Evolutionary conservation across 2,329 filamentous ascomycete species (phyloP).

Genomic region (Cladosporium sp.): DNA sequence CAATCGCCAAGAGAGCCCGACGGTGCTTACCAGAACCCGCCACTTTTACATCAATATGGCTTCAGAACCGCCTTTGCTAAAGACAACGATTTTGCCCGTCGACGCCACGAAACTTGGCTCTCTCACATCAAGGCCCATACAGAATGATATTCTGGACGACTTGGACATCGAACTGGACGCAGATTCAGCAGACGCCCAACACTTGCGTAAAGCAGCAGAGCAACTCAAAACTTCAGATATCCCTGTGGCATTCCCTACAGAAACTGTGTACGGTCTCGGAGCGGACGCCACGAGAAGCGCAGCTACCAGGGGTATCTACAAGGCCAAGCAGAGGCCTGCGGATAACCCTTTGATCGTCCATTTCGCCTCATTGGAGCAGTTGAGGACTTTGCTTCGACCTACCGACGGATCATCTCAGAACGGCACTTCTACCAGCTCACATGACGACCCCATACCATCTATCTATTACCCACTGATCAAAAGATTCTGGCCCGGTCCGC

Average conservation of each 20-base stretch:
- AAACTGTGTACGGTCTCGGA: slow-evolving; percentile 96
- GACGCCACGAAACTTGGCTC: slow-evolving; percentile 39
- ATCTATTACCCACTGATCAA: slow-evolving; percentile 77
- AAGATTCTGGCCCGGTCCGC: slow-evolving; percentile 88
- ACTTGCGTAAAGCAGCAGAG: slow-evolving; percentile 62
- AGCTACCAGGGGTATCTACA: slow-evolving; percentile 88
- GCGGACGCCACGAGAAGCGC: slow-evolving; percentile 84
- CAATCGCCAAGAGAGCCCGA: neutral
- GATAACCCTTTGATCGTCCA: slow-evolving; percentile 97
- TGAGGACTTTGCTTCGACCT: slow-evolving; percentile 58
- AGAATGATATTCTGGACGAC: slow-evolving; percentile 33
- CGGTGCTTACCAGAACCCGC: neutral
- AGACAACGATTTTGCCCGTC: slow-evolving; percentile 38
- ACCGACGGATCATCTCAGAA: slow-evolving; percentile 5
- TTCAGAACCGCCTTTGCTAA: slow-evolving; percentile 8
- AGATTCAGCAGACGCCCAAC: slow-evolving; percentile 42
- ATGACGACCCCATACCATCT: slow-evolving; percentile 55
- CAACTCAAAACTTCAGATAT: slow-evolving; percentile 61
- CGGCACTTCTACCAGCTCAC: slow-evolving; percentile 15
- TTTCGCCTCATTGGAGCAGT: slow-evolving; percentile 74
- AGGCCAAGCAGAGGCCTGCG: slow-evolving; percentile 81
- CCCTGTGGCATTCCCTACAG: slow-evolving; percentile 93
- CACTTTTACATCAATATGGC: slow-evolving; percentile 15
- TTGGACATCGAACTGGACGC: slow-evolving; percentile 28
- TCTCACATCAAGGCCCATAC: slow-evolving; percentile 27